Conservation (phyloP, 768 basidiomycete species). For the Trametes gibbosa region DNA sequence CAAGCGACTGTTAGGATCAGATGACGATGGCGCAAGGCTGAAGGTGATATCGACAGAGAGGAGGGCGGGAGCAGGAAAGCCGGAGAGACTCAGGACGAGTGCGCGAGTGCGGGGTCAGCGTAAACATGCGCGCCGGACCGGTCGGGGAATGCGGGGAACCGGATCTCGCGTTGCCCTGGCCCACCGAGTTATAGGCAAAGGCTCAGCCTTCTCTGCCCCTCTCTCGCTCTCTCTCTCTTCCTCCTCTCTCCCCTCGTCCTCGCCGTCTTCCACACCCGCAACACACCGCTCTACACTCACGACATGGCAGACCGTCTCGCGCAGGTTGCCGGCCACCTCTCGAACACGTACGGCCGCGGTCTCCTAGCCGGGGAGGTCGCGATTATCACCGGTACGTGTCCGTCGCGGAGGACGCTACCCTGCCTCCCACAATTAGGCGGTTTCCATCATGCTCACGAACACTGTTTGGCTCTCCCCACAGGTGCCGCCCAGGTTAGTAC, state of each 20-base stretch:
- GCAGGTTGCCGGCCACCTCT: constrained; percentile 71
- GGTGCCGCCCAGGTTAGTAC: constrained; percentile 70
- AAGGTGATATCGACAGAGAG: background rate
- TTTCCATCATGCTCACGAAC: constrained; percentile 8
- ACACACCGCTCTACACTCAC: background rate
- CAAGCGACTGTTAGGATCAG: background rate
- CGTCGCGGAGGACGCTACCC: background rate
- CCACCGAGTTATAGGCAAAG: background rate
- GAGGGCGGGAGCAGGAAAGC: background rate
- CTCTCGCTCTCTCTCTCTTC: background rate
- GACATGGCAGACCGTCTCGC: constrained; percentile 44
- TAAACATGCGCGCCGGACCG: constrained; percentile 18
- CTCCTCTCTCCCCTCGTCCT: constrained; percentile 1
- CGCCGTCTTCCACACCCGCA: background rate
- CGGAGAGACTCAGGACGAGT: background rate
- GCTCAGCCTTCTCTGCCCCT: too few species aligned
- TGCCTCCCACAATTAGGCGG: background rate
- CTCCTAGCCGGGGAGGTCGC: constrained; percentile 76
- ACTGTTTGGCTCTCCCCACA: constrained; percentile 25
- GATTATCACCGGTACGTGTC: constrained; percentile 72
- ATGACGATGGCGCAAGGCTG: background rate
- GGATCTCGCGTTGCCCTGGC: background rate
- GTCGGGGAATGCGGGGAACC: constrained; percentile 19
- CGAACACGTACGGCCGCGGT: constrained; percentile 49
- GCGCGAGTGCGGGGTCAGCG: background rate